Evolutionary conservation across 1,284 basidiomycete genomes (phyloP), one percentile per base, ranked within the genome.

Genomic region (Boletus semigastroideus): DNA sequence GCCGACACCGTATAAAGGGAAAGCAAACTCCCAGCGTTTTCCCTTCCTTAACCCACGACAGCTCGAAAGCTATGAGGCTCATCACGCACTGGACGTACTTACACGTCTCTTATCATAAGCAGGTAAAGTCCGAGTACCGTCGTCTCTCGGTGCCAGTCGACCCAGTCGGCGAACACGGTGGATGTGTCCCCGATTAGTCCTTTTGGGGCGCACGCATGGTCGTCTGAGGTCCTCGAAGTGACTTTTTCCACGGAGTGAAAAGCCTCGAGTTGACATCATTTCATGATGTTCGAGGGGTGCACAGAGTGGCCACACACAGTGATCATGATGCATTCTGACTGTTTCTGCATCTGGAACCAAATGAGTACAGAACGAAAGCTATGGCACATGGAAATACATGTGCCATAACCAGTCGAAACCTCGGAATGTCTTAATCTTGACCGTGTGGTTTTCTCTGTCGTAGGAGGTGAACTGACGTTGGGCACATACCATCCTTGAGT

Each of bases 61-160:
- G 72, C 69, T 64, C 64, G 60, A 78, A 78, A 68, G 76, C 75
- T 68, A 72, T 77, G 73, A 75, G 55, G 72, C 76, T 78, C 76
- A 74, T 66, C 58, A 65, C 78, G 60, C 54, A 78, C 75, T 67
- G 64, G 66, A 66, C 34, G 34, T 20, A 37, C 27, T 27, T 49
- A 54, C n/a, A n/a, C 58, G 48, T 70, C 66, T 64, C 49, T 59
- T 43, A 52, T 77, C 62, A 67, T 72, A 75, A 78, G 76, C 73
- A 74, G 2, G n/a, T 8, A 78, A 78, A 75, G 76, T 80, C 77
- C 76, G 78, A 78, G 77, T 62, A 67, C 78, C 69, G 62, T 74
- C 74, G 71, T 70, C 72, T 59, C n/a, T 34, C 16, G 33, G n/a
- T n/a, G 5, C 16, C 33, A 34, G 33, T 34, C 59, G 58, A 68